Conservation (phyloP, 1,284 basidiomycete species). For the Vanrija pseudolonga region DNA sequence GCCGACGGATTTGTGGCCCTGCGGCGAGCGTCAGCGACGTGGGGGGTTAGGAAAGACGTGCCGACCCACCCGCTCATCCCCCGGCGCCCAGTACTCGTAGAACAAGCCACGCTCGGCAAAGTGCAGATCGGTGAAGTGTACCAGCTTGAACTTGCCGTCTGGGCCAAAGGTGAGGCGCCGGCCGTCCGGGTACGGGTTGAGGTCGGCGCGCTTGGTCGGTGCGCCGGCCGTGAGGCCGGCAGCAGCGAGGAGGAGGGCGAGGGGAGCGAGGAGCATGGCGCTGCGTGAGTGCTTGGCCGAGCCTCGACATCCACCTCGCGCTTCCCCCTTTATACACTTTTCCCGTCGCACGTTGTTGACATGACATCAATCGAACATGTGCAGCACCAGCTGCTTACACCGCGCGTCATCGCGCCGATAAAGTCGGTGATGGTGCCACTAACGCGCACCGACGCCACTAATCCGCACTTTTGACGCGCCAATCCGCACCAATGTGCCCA, state of each 20-base stretch:
- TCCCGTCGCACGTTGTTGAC: no score
- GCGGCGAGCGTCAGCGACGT: background rate
- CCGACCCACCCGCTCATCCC: conserved; percentile 2
- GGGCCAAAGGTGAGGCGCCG: conserved; percentile 8
- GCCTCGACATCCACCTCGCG: no score
- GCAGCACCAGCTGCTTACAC: no score
- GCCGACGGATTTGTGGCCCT: conserved; percentile 15
- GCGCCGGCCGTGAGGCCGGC: background rate
- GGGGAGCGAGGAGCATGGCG: background rate
- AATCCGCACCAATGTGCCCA: no score
- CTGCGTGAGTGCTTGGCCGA: background rate
- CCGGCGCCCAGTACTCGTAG: conserved; percentile 13
- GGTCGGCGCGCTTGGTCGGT: background rate
- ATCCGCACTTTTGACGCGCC: no score
- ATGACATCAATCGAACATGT: no score
- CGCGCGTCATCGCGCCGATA: no score
- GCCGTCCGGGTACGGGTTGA: conserved; percentile 6
- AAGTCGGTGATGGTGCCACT: no score
- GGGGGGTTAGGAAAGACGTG: no score
- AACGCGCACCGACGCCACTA: no score
- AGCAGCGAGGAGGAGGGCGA: background rate
- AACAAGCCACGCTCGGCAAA: conserved; percentile 18
- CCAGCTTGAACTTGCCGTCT: conserved; percentile 18
- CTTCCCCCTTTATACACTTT: no score
- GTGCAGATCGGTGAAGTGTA: conserved; percentile 23